Base-by-base conservation (phyloP, 768 basidiomycete species). In the Pilatotrama ljubarskyi region DNA sequence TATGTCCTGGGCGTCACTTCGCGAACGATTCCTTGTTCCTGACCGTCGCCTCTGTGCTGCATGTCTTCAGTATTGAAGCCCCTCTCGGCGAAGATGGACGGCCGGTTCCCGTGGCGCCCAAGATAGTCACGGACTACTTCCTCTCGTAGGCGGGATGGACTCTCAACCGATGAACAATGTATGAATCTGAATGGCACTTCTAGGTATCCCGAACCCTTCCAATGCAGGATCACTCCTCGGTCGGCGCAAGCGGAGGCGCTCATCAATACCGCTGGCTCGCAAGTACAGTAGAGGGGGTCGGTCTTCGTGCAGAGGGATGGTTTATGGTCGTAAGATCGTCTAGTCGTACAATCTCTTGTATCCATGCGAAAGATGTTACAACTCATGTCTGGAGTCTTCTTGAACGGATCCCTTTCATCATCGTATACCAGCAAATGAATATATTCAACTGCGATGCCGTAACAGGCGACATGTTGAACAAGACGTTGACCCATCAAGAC, bases 1-100 rank as follows among this genome's bases (percentile, higher is more conserved):
- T 58, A 3, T 62, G 61, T 24, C 56, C 61, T 4, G 61, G 61
- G 7, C 36, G 50, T 18, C 25, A 51, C 43, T 49, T 62, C 25
- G 48, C 47, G 9, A 10, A 42, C 29, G 32, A 37, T 4, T 11
- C 48, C 2, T 36, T 62, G 22, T 62, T 62, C 56, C 22, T 62
- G 14, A 51, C 18, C 17, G 42, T 55, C 10, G 62, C 51, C 2
- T 59, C 51, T 14, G 15, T 54, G 7, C 22, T 59, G 26, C 52
- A 53, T 36, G 47, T 54, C 25, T 63, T 63, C 44, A 35, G 55
- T 22, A 47, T 60, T 13, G 17, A 17, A 5, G 26, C 38, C 10
- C 51, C 50, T 2, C 40, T 43, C 0, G 62, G 38, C 1, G 35
- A 24, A 32, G 43, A 55, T 26, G 54, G 54, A 20, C 36, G 38